A percentile compares a stretch with the other conserved stretches of the same genome.
phyloP scores from a whole-genome alignment of 1,284 basidiomycete genomes.

The Neonothopanus nambi region DNA sequence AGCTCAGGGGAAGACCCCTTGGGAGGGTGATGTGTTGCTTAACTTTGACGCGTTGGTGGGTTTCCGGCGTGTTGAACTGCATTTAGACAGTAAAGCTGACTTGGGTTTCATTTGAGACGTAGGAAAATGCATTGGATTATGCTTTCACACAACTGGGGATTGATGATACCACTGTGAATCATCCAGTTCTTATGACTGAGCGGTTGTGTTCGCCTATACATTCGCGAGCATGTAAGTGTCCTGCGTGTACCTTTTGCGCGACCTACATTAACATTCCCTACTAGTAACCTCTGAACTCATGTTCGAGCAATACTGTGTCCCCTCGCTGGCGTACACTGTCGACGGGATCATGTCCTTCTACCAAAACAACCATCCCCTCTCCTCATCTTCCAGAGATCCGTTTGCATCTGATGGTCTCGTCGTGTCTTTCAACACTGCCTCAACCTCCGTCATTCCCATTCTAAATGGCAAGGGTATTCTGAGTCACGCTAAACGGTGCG shows the following conservation, averaged over 20 bases:
- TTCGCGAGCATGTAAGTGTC: constrained; percentile 75
- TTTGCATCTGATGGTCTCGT: constrained; percentile 75
- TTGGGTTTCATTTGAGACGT: constrained; percentile 35
- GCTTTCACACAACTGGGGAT: constrained; percentile 88
- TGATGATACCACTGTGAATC: constrained; percentile 75
- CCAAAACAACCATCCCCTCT: constrained; percentile 56
- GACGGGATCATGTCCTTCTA: constrained; percentile 95
- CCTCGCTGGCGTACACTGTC: constrained; percentile 85
- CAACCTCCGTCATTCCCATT: constrained; percentile 87
- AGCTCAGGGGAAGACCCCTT: constrained; percentile 76
- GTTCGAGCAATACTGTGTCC: constrained; percentile 93
- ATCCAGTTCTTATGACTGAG: constrained; percentile 95
- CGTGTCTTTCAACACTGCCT: constrained; percentile 82
- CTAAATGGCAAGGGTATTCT: constrained; percentile 78
- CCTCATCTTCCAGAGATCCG: constrained; percentile 20
- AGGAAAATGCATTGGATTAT: constrained; percentile 96
- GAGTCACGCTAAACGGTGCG: constrained; percentile 82
- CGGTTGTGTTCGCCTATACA: constrained; percentile 88
- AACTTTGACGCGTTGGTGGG: constrained; percentile 91
- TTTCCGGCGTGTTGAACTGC: constrained; percentile 17
- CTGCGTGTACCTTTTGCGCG: constrained; percentile 2
- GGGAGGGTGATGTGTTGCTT: constrained; percentile 88
- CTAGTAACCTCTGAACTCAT: constrained; percentile 93
- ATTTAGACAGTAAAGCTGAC: constrained; percentile 8
- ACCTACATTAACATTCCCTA: constrained; percentile 18